phyloP scores from a whole-genome alignment of 2,329 filamentous ascomycete species.

The Pyrenophora graminea region DNA sequence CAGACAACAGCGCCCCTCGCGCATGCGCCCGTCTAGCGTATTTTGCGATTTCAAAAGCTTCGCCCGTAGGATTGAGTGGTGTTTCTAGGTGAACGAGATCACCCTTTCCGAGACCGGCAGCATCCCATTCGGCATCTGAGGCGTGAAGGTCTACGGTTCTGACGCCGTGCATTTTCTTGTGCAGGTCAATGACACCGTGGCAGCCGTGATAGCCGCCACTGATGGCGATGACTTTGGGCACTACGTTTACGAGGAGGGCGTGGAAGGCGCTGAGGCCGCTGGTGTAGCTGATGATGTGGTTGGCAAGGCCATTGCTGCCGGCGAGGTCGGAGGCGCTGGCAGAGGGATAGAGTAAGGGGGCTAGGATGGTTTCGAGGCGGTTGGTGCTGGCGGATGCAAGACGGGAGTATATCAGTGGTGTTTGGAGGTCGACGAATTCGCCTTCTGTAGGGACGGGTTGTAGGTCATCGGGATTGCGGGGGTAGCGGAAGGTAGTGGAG shows the following conservation, averaged over 20 bases:
- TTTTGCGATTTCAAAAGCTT: slow-evolving; percentile 71
- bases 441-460: slow-evolving; percentile 54
- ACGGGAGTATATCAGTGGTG: slow-evolving; percentile 73
- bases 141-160: slow-evolving; percentile 68
- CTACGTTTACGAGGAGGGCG: slow-evolving; percentile 79
- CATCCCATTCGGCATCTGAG: slow-evolving; percentile 59
- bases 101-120: slow-evolving; percentile 69
- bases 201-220: slow-evolving; percentile 90
- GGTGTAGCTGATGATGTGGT: slow-evolving; percentile 73
- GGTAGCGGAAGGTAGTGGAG: slow-evolving; percentile 88
- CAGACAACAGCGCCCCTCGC: slow-evolving; percentile 74
- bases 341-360: slow-evolving; percentile 67
- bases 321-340: slow-evolving; percentile 20
- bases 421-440: slow-evolving; percentile 32
- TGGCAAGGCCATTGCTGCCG: slow-evolving; percentile 22
- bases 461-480: slow-evolving; percentile 69
- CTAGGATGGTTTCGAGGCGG: slow-evolving; percentile 82
- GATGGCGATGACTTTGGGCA: slow-evolving; percentile 82
- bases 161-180: slow-evolving; percentile 76
- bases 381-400: slow-evolving; percentile 76
- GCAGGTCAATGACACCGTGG: slow-evolving; percentile 77
- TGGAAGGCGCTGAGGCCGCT: slow-evolving; percentile 90
- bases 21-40: slow-evolving; percentile 75
- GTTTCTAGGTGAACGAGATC: slow-evolving; percentile 93
- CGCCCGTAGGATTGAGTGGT: slow-evolving; percentile 87